Percentiles rank a stretch among this genome's conserved stretches.
Evolutionary conservation across 257 asterid genomes (phyloP).

Genomic region (Rhazya stricta): DNA sequence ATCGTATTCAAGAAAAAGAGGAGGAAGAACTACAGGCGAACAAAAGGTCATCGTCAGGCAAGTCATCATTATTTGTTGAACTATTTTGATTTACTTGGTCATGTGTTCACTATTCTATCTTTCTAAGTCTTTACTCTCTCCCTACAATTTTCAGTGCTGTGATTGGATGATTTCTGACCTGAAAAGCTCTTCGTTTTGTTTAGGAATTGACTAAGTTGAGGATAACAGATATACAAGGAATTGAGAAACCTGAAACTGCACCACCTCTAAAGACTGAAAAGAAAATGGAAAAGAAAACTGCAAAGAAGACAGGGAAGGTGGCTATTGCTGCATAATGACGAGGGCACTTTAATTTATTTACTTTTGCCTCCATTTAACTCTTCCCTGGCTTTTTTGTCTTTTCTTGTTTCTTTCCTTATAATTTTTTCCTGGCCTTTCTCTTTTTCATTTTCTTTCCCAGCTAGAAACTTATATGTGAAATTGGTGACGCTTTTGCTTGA

Average conservation of each 20-base stretch:
- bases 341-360: neutral
- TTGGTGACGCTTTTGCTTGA: neutral
- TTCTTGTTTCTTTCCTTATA: neutral
- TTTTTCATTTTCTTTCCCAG: neutral
- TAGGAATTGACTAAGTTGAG: constrained; percentile 90
- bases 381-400: neutral
- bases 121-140: constrained; percentile 1
- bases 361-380: neutral
- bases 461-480: neutral
- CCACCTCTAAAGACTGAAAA: constrained; percentile 40
- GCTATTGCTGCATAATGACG: constrained; percentile 42
- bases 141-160: neutral
- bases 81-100: neutral
- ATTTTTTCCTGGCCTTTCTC: neutral
- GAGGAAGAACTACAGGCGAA: constrained; percentile 92
- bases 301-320: constrained; percentile 32
- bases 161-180: neutral
- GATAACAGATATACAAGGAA: constrained; percentile 75
- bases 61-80: neutral
- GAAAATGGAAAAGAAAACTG: constrained; percentile 43
- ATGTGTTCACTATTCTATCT: neutral
- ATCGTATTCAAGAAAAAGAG: constrained; percentile 93
- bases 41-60: constrained; percentile 94
- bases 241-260: constrained; percentile 50
- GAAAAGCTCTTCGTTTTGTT: constrained; percentile 7